Conservation (phyloP, 768 basidiomycete species). For the Kondoa subrosea region DNA sequence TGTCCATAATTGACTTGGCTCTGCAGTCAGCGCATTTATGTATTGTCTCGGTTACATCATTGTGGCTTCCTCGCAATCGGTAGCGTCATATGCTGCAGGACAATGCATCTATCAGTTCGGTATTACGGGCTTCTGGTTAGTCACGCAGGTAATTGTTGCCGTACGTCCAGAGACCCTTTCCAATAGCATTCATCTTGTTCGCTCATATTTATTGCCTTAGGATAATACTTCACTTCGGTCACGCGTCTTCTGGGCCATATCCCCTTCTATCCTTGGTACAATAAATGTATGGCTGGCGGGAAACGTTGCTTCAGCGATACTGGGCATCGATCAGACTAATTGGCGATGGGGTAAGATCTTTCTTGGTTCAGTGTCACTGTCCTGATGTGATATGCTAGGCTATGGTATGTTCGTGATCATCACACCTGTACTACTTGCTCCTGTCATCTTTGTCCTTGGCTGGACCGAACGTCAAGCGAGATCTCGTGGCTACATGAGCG, state of each 20-base stretch:
- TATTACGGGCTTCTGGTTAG: neutral
- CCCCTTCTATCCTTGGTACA: conserved; percentile 29
- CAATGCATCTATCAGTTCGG: neutral
- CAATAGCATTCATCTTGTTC: conserved; percentile 16
- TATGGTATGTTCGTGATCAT: too few relatives aligned
- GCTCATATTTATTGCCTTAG: conserved; percentile 29
- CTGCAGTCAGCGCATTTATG: neutral
- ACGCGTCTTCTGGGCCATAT: conserved; percentile 29
- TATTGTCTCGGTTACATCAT: conserved; percentile 27
- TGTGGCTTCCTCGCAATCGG: conserved; percentile 24
- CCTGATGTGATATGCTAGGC: too few relatives aligned
- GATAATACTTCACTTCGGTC: conserved; percentile 28
- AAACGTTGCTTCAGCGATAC: too few relatives aligned
- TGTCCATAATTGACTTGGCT: neutral
- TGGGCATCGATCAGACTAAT: too few relatives aligned
- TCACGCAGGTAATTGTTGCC: too few relatives aligned
- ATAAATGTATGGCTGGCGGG: too few relatives aligned
- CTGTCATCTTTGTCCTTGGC: conserved; percentile 22
- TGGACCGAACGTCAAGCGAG: conserved; percentile 23
- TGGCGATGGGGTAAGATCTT: too few relatives aligned
- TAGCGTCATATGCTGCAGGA: conserved; percentile 27
- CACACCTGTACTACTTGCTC: conserved; percentile 10
- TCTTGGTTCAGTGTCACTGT: conserved; percentile 31
- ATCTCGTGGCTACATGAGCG: conserved; percentile 18
- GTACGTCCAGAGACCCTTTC: conserved; percentile 9